Evolutionary conservation across 768 basidiomycete species (phyloP).

Genomic region (Suillus subalutaceus): DNA sequence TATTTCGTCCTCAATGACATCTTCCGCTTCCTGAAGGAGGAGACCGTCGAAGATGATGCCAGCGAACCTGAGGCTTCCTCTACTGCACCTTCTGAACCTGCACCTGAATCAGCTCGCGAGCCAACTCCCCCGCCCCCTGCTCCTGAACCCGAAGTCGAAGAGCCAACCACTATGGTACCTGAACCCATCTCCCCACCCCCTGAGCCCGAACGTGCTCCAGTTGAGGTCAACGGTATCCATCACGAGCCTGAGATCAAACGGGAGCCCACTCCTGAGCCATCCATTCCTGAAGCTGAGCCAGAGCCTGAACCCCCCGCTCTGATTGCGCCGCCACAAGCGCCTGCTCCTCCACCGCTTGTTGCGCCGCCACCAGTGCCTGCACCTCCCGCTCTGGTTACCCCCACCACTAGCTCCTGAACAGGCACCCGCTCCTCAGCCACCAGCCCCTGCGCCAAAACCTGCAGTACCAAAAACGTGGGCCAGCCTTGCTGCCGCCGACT

Average conservation of each 20-base stretch:
- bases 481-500: slow-evolving; percentile 81
- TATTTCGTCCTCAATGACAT: slow-evolving; percentile 99
- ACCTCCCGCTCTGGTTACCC: slow-evolving; percentile 30
- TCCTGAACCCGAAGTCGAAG: slow-evolving; percentile 23
- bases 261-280: slow-evolving; percentile 29
- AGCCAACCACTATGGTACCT: slow-evolving; percentile 30
- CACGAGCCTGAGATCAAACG: slow-evolving; percentile 36
- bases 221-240: slow-evolving; percentile 45
- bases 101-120: slow-evolving; percentile 31
- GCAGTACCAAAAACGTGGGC: slow-evolving; percentile 86
- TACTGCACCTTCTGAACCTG: slow-evolving; percentile 34
- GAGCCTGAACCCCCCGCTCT: slow-evolving; percentile 32
- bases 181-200: slow-evolving; percentile 42
- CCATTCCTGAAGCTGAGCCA: slow-evolving; percentile 24
- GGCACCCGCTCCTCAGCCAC: slow-evolving; percentile 29
- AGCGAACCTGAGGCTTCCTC: slow-evolving; percentile 47
- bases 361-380: slow-evolving; percentile 22
- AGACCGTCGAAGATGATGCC: slow-evolving; percentile 80
- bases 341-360: slow-evolving; percentile 28
- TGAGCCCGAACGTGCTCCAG: slow-evolving; percentile 41
- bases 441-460: slow-evolving; percentile 47
- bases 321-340: slow-evolving; percentile 22
- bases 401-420: slow-evolving; percentile 33
- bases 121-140: slow-evolving; percentile 42
- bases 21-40: slow-evolving; percentile 99